Conservation (phyloP, 352 stramenopile genomes). For the Pythium coloratum region DNA sequence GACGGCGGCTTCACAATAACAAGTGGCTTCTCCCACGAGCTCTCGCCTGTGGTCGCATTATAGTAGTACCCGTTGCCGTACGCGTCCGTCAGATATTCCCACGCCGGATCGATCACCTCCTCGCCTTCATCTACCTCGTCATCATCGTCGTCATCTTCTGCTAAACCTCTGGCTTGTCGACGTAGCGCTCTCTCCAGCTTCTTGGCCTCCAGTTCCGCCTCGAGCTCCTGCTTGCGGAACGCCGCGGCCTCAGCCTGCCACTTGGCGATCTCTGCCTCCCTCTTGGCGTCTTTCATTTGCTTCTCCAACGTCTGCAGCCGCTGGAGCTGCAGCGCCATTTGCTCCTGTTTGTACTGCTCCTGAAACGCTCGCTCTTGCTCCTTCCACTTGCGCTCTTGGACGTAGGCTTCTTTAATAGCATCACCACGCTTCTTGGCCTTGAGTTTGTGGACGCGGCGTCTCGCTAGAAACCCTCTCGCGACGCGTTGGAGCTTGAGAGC, state of each 20-base stretch:
- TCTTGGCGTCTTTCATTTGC: constrained; percentile 56
- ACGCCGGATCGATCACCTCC: constrained; percentile 18
- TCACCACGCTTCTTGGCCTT: constrained; percentile 36
- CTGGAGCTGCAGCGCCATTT: constrained; percentile 57
- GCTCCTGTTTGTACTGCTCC: constrained; percentile 58
- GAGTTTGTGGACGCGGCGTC: constrained; percentile 30
- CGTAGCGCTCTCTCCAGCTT: constrained; percentile 19
- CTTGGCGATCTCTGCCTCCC: constrained; percentile 57
- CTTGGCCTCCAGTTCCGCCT: constrained; percentile 35
- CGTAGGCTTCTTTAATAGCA: constrained; percentile 54
- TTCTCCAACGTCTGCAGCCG: constrained; percentile 43
- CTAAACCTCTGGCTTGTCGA: not conserved
- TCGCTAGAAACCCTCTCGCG: constrained; percentile 39
- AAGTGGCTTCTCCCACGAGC: constrained; percentile 48
- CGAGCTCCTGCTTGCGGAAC: constrained; percentile 44
- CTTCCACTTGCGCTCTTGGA: constrained; percentile 60
- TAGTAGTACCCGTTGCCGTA: constrained; percentile 71
- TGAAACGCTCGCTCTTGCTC: constrained; percentile 49
- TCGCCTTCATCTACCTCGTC: constrained; percentile 10
- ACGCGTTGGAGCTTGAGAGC: constrained; percentile 37
- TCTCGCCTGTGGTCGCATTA: constrained; percentile 50
- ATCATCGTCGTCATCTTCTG: constrained; percentile 13
- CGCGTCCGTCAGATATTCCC: constrained; percentile 38
- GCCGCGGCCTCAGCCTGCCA: constrained; percentile 48
- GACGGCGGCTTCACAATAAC: not conserved